Evolutionary conservation across 2,329 filamentous ascomycete species (phyloP).

Genomic region (Chaetothyriales sp.): DNA sequence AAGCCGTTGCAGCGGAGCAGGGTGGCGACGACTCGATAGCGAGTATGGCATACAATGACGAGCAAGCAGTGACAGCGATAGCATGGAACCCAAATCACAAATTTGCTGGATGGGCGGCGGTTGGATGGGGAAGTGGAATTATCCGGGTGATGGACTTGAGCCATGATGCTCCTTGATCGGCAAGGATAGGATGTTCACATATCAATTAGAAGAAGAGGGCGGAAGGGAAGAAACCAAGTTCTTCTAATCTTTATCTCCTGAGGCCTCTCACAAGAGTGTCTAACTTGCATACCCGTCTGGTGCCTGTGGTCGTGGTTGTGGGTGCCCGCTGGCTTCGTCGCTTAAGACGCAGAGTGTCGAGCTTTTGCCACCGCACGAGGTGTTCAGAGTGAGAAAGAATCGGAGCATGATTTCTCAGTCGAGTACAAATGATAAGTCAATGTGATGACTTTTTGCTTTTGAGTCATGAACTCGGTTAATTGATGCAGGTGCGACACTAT

Average conservation of each 20-base stretch:
- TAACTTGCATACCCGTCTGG: too few species aligned
- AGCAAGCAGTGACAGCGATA: slow-evolving; percentile 46
- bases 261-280: too few species aligned
- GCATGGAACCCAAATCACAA: slow-evolving; percentile 54
- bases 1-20: slow-evolving; percentile 2
- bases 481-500: neutral
- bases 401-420: too few species aligned
- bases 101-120: slow-evolving; percentile 53
- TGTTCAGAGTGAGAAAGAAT: too few species aligned
- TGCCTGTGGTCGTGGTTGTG: too few species aligned
- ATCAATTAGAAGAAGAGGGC: neutral
- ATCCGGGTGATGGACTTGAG: slow-evolving; percentile 53
- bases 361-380: too few species aligned
- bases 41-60: slow-evolving; percentile 43
- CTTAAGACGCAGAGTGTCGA: too few species aligned
- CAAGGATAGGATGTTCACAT: neutral
- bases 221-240: neutral
- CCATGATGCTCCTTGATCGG: slow-evolving; percentile 9
- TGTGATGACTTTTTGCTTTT: too few species aligned
- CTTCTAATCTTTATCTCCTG: too few species aligned
- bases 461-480: too few species aligned
- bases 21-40: slow-evolving; percentile 14
- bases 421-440: too few species aligned
- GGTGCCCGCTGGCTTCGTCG: too few species aligned
- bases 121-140: slow-evolving; percentile 51